Evolutionary conservation across 2,329 filamentous ascomycete genomes (phyloP).

Genomic region (Sclerotinia trifoliorum): DNA sequence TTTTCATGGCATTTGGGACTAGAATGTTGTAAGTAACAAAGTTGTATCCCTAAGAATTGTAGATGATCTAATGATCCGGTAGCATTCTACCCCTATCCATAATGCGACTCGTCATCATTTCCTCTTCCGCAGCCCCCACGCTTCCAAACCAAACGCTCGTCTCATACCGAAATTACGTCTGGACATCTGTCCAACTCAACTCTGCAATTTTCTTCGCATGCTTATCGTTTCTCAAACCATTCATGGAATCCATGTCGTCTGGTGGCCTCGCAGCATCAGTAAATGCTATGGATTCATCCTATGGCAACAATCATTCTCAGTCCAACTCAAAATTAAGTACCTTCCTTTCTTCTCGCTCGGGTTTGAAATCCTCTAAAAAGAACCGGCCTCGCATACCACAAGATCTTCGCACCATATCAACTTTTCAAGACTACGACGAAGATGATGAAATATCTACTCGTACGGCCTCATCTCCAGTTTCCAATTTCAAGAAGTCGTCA

Average conservation of each 20-base stretch:
- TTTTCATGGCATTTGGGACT: constrained; percentile 29
- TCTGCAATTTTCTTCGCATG: constrained; percentile 30
- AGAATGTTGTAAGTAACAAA: constrained; percentile 40
- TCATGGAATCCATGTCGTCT: constrained; percentile 30
- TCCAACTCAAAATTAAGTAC: constrained; percentile 23
- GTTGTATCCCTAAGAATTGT: too few species aligned
- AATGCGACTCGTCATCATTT: constrained; percentile 27
- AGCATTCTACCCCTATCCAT: constrained; percentile 41
- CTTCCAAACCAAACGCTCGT: constrained; percentile 27
- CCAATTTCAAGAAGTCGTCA: constrained; percentile 6
- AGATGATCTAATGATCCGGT: constrained; percentile 12
- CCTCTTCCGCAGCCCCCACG: constrained; percentile 16
- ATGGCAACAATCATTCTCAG: constrained; percentile 1
- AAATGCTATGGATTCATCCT: constrained; percentile 25
- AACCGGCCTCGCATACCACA: constrained; percentile 10
- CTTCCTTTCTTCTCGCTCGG: constrained; percentile 22
- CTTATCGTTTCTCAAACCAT: constrained; percentile 31
- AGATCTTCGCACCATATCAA: constrained; percentile 12
- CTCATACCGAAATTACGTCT: constrained; percentile 26
- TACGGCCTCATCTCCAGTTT: background rate
- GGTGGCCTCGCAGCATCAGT: constrained; percentile 27
- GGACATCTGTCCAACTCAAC: constrained; percentile 31
- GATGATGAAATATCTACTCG: constrained; percentile 1
- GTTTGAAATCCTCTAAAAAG: constrained; percentile 16
- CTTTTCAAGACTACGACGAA: constrained; percentile 12